phyloP scores from a whole-genome alignment of 2,329 filamentous ascomycete genomes.

The Trichoderma asperellum region DNA sequence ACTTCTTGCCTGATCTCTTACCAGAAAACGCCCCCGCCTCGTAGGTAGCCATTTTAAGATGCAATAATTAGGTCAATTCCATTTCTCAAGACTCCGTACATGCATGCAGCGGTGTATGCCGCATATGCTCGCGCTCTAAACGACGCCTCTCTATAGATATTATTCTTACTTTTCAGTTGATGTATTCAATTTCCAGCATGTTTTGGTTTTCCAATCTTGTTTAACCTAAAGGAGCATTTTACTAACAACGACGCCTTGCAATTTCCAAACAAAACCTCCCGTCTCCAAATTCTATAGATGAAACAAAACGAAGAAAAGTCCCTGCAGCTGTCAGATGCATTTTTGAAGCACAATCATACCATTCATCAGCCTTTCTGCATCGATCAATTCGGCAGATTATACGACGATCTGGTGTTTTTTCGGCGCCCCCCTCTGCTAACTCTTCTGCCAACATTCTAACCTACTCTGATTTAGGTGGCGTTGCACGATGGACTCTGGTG shows the following conservation, averaged over 20 bases:
- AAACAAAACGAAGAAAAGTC: neutral
- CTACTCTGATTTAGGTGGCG: neutral
- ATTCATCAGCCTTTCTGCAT: neutral
- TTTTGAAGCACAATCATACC: neutral
- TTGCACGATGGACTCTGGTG: constrained; percentile 47
- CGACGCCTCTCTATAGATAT: neutral
- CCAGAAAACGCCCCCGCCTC: too few relatives aligned
- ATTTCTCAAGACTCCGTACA: neutral
- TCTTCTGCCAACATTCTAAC: neutral
- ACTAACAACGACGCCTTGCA: constrained; percentile 14
- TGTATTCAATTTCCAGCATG: neutral
- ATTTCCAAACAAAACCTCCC: constrained; percentile 12
- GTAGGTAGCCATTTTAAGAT: neutral
- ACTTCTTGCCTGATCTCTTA: too few relatives aligned
- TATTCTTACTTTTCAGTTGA: neutral
- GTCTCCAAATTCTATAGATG: constrained; percentile 15
- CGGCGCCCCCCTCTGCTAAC: neutral
- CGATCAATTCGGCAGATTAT: neutral
- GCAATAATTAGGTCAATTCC: neutral
- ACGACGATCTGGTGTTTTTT: neutral
- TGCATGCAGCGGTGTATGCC: neutral
- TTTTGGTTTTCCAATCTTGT: constrained; percentile 4
- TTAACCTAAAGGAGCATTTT: neutral
- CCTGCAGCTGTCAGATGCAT: constrained; percentile 18
- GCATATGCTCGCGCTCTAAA: neutral